A percentile compares a stretch with the other conserved stretches of the same genome.
Conservation (phyloP, 2,329 filamentous ascomycete species). For the Paecilomyces dactylethromorphus region DNA sequence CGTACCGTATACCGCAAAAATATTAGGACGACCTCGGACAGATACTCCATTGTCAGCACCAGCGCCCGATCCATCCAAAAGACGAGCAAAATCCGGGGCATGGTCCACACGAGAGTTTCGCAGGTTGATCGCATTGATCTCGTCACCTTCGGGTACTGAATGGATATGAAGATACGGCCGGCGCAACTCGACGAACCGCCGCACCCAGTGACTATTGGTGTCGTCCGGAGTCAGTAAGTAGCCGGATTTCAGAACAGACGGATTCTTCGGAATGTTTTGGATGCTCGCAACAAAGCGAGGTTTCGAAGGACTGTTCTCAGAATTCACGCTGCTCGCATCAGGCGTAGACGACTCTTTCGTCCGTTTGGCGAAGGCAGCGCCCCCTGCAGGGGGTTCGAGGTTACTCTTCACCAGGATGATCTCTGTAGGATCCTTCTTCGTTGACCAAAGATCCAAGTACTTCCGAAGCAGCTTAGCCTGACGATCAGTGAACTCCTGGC, state of each 20-base stretch:
- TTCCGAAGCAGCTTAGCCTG: conserved; percentile 33
- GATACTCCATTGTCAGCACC: conserved; percentile 28
- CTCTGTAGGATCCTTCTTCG: conserved; percentile 34
- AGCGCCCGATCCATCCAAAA: conserved; percentile 53
- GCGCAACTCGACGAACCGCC: conserved; percentile 86
- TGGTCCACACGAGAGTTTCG: conserved; percentile 88
- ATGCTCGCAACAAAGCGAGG: conserved; percentile 70
- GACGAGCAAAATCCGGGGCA: conserved; percentile 74
- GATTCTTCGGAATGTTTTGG: conserved; percentile 72
- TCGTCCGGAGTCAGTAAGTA: conserved; percentile 81
- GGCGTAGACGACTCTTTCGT: conserved; percentile 12
- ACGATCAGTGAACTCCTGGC: conserved; percentile 28
- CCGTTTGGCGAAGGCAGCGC: conserved; percentile 23
- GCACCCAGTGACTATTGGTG: conserved; percentile 73
- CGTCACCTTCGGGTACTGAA: conserved; percentile 76
- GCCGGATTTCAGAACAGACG: conserved; percentile 73
- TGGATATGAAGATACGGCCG: conserved; percentile 90
- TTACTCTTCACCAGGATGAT: conserved; percentile 37
- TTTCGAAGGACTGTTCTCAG: conserved; percentile 32
- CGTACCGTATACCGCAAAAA: conserved; percentile 91
- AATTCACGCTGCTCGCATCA: conserved; percentile 21
- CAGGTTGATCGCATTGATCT: conserved; percentile 82
- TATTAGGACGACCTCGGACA: conserved; percentile 52
- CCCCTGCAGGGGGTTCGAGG: conserved; percentile 37
- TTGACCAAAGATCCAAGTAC: conserved; percentile 36